phyloP scores from a whole-genome alignment of 257 asterid species.

The Solanum arcanum region DNA sequence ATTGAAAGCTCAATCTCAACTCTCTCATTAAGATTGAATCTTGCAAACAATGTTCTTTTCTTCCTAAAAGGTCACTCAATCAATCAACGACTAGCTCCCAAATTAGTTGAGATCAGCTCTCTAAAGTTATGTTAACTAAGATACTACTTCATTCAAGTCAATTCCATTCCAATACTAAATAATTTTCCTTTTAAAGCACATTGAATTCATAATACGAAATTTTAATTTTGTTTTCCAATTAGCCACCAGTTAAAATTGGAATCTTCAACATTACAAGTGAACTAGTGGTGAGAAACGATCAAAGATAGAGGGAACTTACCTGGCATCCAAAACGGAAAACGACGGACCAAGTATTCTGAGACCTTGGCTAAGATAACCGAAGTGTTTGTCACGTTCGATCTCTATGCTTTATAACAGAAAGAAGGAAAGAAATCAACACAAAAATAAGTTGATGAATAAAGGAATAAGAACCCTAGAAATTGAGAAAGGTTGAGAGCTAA shows the following conservation, averaged over 20 bases:
- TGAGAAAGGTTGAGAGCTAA: constrained; percentile 17
- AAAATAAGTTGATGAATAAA: background rate
- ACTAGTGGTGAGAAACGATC: background rate
- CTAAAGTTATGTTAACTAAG: background rate
- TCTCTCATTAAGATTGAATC: background rate
- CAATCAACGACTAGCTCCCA: background rate
- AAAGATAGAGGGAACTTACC: constrained; percentile 29
- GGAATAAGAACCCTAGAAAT: constrained; percentile 18
- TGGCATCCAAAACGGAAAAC: constrained; percentile 72
- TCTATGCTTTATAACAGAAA: constrained; percentile 23
- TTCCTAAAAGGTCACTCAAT: background rate
- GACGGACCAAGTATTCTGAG: constrained; percentile 49
- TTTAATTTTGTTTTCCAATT: background rate
- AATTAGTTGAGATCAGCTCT: background rate
- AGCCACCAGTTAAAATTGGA: background rate
- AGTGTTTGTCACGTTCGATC: constrained; percentile 69
- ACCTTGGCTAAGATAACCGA: constrained; percentile 56
- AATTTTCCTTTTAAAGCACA: background rate
- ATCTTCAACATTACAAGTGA: background rate
- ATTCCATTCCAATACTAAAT: background rate
- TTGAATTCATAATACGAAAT: background rate
- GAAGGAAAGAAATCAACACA: background rate
- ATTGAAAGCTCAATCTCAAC: background rate
- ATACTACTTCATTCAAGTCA: background rate
- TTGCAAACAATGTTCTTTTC: background rate